Percentiles rank a stretch among this genome's conserved stretches.
Evolutionary conservation across 495 filamentous ascomycete species (phyloP).

Genomic region (Xylaria longipes): DNA sequence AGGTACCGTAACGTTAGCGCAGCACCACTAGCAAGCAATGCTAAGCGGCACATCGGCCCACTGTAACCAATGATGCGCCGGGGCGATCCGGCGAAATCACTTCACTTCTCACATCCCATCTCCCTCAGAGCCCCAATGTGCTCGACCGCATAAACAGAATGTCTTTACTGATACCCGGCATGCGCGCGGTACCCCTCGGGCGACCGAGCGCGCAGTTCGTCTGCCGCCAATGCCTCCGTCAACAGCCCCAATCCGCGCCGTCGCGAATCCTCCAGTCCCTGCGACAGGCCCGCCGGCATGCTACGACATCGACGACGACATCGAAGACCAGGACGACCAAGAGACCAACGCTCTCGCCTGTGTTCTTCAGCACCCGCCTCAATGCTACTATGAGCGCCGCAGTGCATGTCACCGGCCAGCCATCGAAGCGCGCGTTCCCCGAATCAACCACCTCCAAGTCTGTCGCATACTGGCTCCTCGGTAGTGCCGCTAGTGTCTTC

Average conservation of each 20-base stretch:
- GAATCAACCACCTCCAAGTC: conserved; percentile 66
- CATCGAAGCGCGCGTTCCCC: conserved; percentile 61
- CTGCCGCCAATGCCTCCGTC: conserved; percentile 67
- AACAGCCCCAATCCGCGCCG: conserved; percentile 40
- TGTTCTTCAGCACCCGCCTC: conserved; percentile 46
- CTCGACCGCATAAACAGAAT: conserved; percentile 40
- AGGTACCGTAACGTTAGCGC: neutral
- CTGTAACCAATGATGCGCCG: neutral
- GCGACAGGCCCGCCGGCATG: conserved; percentile 21
- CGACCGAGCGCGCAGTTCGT: conserved; percentile 63
- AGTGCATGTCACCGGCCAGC: conserved; percentile 30
- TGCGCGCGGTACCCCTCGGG: conserved; percentile 59
- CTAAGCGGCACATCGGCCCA: conserved; percentile 1
- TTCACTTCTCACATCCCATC: neutral
- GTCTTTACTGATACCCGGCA: conserved; percentile 55
- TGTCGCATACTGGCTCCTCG: conserved; percentile 92
- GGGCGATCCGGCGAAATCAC: neutral
- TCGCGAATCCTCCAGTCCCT: conserved; percentile 39
- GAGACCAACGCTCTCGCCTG: conserved; percentile 27
- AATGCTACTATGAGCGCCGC: conserved; percentile 11
- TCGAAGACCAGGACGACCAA: neutral
- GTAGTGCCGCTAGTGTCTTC: conserved; percentile 89
- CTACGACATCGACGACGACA: conserved; percentile 7
- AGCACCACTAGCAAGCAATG: neutral
- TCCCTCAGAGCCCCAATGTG: conserved; percentile 4